Evolutionary conservation across 2,329 filamentous ascomycete genomes (phyloP), one percentile per base, ranked within the genome.

Genomic region (Fusarium incarnatum): DNA sequence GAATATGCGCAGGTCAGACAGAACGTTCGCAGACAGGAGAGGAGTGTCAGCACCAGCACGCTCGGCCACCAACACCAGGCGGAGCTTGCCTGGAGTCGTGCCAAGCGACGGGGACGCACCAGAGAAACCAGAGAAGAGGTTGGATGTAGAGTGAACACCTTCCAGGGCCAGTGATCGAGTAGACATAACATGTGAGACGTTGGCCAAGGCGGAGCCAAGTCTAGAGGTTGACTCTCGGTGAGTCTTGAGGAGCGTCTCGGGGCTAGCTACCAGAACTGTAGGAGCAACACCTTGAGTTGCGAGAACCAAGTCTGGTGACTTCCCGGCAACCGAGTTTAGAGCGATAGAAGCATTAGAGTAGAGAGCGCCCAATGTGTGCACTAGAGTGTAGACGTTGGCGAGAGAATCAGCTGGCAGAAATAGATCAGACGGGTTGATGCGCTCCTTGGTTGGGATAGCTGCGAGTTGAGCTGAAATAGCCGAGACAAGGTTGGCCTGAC

Each of bases 351-450:
- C 87, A 77, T 97, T 96, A 23, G 89, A 91, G 81, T 90, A 97
- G 11, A 99, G 86, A 0, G 94, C 94, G 2, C 91, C 89, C 60
- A 99, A 85, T 1, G 94, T 94, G 64, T 97, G 85, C 57, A 90
- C 88, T 27, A 98, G 86, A 3, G 94, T 89, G 81, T 97, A 95
- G 1, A 91, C 90, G 73, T 92, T 88, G 10, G 92, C 90, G 47
- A 98, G 88, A 8, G 92, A 89, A 73, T 97, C 94, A 47, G 92
- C 93, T 0, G 94, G 91, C 16, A 98, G 87, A 77, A 99, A 92
- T 10, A 97, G 85, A 75, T 99, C 96, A 4, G 89, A 87, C 2
- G 90, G 85, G 22, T 83, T 88, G 65, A 98, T 83, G 64, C 93
- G 91, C 76, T 97, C 92, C 46, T 85, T 86, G 27, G 89, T 87